phyloP scores from a whole-genome alignment of 495 filamentous ascomycete genomes.

The Aspergillus indologenus region DNA sequence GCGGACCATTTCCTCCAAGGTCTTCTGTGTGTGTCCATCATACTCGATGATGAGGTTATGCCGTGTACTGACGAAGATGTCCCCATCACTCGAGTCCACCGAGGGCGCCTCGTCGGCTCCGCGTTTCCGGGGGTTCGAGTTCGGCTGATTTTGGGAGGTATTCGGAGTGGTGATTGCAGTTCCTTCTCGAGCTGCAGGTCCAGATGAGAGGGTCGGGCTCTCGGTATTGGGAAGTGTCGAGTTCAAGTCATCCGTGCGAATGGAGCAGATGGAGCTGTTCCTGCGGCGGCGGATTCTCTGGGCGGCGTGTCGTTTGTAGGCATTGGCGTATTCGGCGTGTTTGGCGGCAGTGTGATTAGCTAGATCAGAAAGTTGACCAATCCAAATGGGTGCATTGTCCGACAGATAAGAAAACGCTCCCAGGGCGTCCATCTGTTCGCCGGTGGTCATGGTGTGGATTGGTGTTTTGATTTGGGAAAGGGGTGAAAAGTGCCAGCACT shows the following conservation, averaged over 20 bases:
- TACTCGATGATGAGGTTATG: conserved; percentile 86
- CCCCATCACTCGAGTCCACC: conserved; percentile 34
- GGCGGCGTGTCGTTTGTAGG: conserved; percentile 31
- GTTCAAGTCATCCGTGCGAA: conserved; percentile 35
- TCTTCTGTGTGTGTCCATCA: conserved; percentile 77
- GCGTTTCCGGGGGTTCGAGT: conserved; percentile 29
- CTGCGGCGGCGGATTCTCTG: conserved; percentile 32
- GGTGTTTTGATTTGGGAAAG: neutral
- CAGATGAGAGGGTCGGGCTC: conserved; percentile 17
- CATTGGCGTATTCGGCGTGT: conserved; percentile 60
- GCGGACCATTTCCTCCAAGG: conserved; percentile 76
- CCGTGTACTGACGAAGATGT: conserved; percentile 59
- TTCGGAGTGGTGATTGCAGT: conserved; percentile 10
- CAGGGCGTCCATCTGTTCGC: conserved; percentile 56
- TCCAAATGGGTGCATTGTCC: conserved; percentile 66
- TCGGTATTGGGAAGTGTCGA: conserved; percentile 2
- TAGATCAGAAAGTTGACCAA: conserved; percentile 63
- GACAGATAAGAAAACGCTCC: conserved; percentile 54
- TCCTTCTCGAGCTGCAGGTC: conserved; percentile 19
- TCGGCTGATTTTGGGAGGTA: conserved; percentile 11
- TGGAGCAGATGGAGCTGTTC: conserved; percentile 49
- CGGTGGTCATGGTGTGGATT: conserved; percentile 13
- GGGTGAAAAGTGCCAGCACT: conserved; percentile 1
- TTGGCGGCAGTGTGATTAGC: conserved; percentile 64
- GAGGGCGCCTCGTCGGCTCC: conserved; percentile 30